Percentiles rank a stretch among this genome's conserved stretches.
phyloP scores from a whole-genome alignment of 2,329 filamentous ascomycete genomes.

The Tolypocladium tropicale region DNA sequence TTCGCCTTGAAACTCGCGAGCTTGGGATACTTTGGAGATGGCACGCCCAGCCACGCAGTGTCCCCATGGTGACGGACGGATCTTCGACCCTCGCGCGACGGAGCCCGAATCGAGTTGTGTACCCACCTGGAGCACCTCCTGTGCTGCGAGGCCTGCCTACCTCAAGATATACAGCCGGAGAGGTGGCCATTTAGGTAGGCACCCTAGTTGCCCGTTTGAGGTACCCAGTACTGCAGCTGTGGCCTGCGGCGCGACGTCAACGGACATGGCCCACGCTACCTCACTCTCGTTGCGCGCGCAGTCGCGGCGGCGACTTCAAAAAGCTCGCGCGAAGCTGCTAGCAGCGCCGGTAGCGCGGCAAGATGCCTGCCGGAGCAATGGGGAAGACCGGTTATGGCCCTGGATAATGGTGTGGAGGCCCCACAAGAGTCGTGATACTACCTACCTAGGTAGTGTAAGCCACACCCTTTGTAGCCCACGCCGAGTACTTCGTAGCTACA shows the following conservation, averaged over 20 bases:
- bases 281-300: too few species aligned
- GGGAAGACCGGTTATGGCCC: too few species aligned
- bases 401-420: too few species aligned
- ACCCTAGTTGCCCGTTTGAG: neutral
- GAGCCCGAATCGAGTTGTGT: neutral
- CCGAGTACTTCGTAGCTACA: too few species aligned
- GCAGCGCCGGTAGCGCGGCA: too few species aligned
- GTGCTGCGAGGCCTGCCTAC: neutral
- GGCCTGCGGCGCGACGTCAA: neutral
- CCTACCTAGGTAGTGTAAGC: too few species aligned
- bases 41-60: neutral
- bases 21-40: neutral
- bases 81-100: neutral
- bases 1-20: neutral
- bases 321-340: too few species aligned
- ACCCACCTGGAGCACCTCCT: neutral
- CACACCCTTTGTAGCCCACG: too few species aligned
- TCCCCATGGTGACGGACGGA: neutral
- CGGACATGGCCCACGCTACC: too few species aligned
- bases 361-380: too few species aligned
- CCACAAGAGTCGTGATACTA: too few species aligned
- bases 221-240: neutral
- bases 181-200: neutral
- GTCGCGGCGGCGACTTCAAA: too few species aligned
- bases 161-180: neutral